phyloP scores from a whole-genome alignment of 768 basidiomycete genomes.

The Serpula lacrymans region DNA sequence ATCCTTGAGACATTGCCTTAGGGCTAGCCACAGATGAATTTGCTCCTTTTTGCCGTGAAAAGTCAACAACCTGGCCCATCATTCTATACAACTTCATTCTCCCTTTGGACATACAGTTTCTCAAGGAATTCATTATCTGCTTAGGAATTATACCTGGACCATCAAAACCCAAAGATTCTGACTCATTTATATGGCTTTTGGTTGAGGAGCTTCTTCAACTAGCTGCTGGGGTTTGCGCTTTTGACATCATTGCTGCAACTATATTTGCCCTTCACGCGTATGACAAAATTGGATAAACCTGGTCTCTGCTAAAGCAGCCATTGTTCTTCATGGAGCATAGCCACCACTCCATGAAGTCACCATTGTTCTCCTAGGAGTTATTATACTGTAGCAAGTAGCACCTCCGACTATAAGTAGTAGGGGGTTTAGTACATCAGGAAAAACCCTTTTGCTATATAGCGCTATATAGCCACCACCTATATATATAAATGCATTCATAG shows the following conservation, averaged over 20 bases:
- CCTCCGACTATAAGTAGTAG: too few species aligned
- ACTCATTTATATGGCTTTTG: constrained; percentile 35
- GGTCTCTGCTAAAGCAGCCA: too few species aligned
- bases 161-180: constrained; percentile 35
- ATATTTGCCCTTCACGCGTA: constrained; percentile 28
- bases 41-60: constrained; percentile 27
- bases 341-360: too few species aligned
- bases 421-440: too few species aligned
- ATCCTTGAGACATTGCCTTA: too few species aligned
- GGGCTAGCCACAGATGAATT: too few species aligned
- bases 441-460: too few species aligned
- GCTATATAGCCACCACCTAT: too few species aligned
- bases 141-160: constrained; percentile 44
- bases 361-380: too few species aligned
- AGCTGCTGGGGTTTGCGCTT: constrained; percentile 31
- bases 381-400: too few species aligned
- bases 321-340: too few species aligned
- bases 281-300: constrained; percentile 21
- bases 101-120: constrained; percentile 35
- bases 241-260: constrained; percentile 17
- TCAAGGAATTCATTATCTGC: constrained; percentile 28
- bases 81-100: constrained; percentile 41
- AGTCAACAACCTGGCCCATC: constrained; percentile 40
- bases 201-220: constrained; percentile 34
- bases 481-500: too few species aligned